Conservation (phyloP, 2,329 filamentous ascomycete genomes). For the Venturia asperata region DNA sequence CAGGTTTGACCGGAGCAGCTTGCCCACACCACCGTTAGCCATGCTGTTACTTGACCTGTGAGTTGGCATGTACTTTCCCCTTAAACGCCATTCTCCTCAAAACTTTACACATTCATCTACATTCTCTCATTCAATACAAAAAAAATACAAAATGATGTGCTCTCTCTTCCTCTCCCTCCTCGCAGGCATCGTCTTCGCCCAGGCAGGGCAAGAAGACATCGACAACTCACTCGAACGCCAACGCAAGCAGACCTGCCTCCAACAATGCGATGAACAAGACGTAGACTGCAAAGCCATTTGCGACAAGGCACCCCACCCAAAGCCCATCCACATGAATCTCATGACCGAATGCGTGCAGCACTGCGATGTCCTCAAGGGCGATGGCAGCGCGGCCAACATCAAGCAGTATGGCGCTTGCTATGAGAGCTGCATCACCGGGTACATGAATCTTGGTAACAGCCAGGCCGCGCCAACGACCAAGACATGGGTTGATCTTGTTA, state of each 20-base stretch:
- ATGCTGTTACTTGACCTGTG: not conserved
- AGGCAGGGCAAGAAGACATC: not conserved
- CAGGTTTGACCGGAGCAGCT: not conserved
- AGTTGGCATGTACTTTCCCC: not conserved
- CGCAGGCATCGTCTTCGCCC: not conserved
- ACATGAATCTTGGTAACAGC: slow-evolving; percentile 39
- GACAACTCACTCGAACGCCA: not conserved
- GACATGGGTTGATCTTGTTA: slow-evolving; percentile 15
- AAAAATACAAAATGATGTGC: not conserved
- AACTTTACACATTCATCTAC: not conserved
- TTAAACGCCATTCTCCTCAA: not conserved
- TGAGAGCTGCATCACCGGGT: slow-evolving; percentile 42
- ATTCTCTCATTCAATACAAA: not conserved
- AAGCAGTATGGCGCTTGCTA: slow-evolving; percentile 43
- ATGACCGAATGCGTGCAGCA: slow-evolving; percentile 46
- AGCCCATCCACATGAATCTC: slow-evolving; percentile 42
- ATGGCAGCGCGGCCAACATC: slow-evolving; percentile 41
- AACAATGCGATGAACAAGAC: slow-evolving; percentile 40
- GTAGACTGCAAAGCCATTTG: slow-evolving; percentile 47
- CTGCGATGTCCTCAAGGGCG: slow-evolving; percentile 44
- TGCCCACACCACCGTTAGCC: not conserved
- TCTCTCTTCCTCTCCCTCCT: not conserved
- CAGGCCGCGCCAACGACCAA: slow-evolving; percentile 22
- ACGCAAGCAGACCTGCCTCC: slow-evolving; percentile 25
- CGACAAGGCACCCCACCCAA: slow-evolving; percentile 46